Evolutionary conservation across 2,329 filamentous ascomycete species (phyloP), one percentile per base, ranked within the genome.

Genomic region (Aspergillus transmontanensis): DNA sequence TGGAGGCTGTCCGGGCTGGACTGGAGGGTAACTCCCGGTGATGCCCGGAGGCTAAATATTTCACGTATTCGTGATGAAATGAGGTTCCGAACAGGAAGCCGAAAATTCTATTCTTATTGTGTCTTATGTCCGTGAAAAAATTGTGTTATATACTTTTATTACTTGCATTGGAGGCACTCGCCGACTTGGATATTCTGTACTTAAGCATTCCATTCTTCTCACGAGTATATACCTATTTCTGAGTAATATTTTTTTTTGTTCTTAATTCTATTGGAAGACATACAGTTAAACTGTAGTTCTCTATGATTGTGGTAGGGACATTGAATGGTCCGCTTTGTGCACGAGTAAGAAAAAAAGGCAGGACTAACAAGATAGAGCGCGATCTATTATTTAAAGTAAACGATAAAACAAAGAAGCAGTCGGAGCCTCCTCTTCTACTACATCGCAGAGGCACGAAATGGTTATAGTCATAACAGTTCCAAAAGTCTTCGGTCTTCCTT

Each of bases 1-100:
- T 99, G 65, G 89, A 92, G 64, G 91, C 93, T 67, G 91, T 98
- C 12, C 84, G 86, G 59, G 75, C 71, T 30, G 78, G 78, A 6
- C 62, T 73, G 58, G 74, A 71, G 46, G 71, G 72, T 54, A 61
- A 56, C 63, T 64, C 66, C 7, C 56, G 66, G 58, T 67, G 56
- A 66, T 30, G 12, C 3, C 23, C 3, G 26, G 26, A 50, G 23
- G 7, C 23, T 30, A 10, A 30, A 32, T 19, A 32, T 51, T 51
- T 51, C 28, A 32, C 10, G 9, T 30, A 57, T 23, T 46, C n/a
- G 36, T 32, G 56, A 43, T 23, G 36, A 36, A 23, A 12, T 28
- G 10, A 4, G 45, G 19, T n/a, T 36, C 10, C 19, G 10, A 21
- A 21, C 43, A 46, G 56, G 21, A 45, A 4, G 54, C n/a, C 6